Percentiles rank a stretch among this genome's conserved stretches.
Evolutionary conservation across 108 stramenopile genomes (phyloP).

Genomic region (Fistulifera pelliculosa): DNA sequence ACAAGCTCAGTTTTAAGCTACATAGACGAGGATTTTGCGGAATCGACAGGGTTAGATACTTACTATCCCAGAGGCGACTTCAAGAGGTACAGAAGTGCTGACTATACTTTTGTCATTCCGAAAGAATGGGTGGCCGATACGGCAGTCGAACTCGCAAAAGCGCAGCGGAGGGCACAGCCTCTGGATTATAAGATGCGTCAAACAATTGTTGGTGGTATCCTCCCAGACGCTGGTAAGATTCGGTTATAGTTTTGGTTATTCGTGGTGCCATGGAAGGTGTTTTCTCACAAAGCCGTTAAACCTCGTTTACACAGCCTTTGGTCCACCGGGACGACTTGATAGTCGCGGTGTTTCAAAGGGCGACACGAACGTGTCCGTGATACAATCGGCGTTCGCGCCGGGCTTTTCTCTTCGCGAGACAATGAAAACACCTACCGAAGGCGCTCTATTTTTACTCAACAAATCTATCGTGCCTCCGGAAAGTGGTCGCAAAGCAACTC

Average conservation of each 20-base stretch:
- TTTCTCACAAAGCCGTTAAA: too few relatives aligned
- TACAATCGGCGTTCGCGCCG: conserved; percentile 24
- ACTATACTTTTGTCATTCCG: conserved; percentile 62
- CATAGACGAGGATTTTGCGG: conserved; percentile 48
- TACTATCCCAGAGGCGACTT: conserved; percentile 56
- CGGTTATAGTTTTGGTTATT: not conserved
- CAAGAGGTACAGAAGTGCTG: conserved; percentile 42
- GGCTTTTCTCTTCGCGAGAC: conserved; percentile 46
- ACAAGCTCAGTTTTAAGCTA: conserved; percentile 41
- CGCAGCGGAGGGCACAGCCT: conserved; percentile 31
- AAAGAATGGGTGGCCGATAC: conserved; percentile 83
- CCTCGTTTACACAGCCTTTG: conserved; percentile 57
- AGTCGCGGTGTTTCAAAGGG: conserved; percentile 42
- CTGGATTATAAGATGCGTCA: conserved; percentile 49
- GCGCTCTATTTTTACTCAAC: conserved; percentile 42
- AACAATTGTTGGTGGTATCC: conserved; percentile 3
- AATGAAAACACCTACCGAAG: conserved; percentile 41
- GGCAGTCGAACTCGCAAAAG: conserved; percentile 59
- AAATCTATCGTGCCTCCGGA: conserved; percentile 50
- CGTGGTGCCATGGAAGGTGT: too few relatives aligned
- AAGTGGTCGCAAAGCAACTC: conserved; percentile 36
- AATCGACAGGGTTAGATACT: conserved; percentile 48
- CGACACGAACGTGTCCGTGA: conserved; percentile 69
- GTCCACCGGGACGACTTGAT: conserved; percentile 54
- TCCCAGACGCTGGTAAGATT: conserved; percentile 13